Evolutionary conservation across 306 rosid species (phyloP).

Genomic region (Acacia acuminata): DNA sequence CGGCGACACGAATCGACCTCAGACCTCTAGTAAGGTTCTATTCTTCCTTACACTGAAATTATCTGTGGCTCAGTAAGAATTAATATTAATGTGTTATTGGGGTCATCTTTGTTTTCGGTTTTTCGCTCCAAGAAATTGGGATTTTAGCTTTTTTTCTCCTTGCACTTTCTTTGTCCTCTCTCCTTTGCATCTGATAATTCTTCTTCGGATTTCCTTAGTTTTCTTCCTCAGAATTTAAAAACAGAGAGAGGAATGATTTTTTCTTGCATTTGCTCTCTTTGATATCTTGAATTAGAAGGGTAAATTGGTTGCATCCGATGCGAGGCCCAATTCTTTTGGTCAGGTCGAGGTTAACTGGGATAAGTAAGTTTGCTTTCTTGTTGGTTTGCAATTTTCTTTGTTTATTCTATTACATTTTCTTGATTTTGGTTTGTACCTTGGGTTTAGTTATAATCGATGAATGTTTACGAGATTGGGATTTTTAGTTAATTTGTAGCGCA

Average conservation of each 20-base stretch:
- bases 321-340: conserved; percentile 54
- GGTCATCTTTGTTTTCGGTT: not conserved
- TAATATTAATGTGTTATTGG: too few species aligned
- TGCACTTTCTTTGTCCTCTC: not conserved
- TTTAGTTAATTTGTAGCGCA: not conserved
- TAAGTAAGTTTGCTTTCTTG: conserved; percentile 52
- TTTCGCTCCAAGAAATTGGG: not conserved
- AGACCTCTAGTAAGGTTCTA: too few species aligned
- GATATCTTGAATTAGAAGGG: conserved; percentile 11
- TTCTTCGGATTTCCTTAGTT: not conserved
- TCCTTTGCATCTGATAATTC: not conserved
- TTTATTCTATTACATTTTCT: not conserved
- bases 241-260: conserved; percentile 30
- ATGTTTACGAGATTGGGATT: not conserved
- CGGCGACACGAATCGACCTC: too few species aligned
- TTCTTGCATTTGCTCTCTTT: conserved; percentile 26
- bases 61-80: too few species aligned
- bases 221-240: not conserved
- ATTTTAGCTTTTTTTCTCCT: not conserved
- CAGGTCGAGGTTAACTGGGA: conserved; percentile 96
- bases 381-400: not conserved
- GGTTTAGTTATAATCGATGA: not conserved
- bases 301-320: conserved; percentile 50
- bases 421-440: not conserved
- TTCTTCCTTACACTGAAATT: too few species aligned